Evolutionary conservation across 2,329 filamentous ascomycete genomes (phyloP).

Genomic region (Colletotrichum brevisporum): DNA sequence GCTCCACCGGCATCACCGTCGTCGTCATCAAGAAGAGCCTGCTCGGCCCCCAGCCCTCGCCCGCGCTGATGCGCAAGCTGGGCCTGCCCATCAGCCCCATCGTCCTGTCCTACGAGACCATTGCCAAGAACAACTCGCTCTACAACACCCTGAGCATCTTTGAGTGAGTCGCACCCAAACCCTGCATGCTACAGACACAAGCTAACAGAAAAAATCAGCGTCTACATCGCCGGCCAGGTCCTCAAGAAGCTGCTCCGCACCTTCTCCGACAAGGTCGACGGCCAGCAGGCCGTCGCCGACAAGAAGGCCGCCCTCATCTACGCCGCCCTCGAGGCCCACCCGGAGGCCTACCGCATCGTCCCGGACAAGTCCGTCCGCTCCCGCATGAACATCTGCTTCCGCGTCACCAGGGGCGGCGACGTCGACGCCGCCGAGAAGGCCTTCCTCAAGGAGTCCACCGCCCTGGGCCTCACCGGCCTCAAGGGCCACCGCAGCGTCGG

Average conservation of each 20-base stretch:
- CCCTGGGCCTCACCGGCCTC: slow-evolving; percentile 79
- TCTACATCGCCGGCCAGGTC: slow-evolving; percentile 92
- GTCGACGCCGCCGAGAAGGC: slow-evolving; percentile 80
- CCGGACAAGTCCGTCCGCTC: slow-evolving; percentile 83
- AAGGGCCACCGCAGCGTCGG: slow-evolving; percentile 92
- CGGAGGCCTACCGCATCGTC: slow-evolving; percentile 81
- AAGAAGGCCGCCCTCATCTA: slow-evolving; percentile 86
- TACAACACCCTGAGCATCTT: slow-evolving; percentile 98
- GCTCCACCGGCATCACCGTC: slow-evolving; percentile 87
- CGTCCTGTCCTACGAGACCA: slow-evolving; percentile 85
- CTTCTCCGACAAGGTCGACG: slow-evolving; percentile 78
- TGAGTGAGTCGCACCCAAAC: slow-evolving; percentile 64
- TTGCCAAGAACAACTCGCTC: slow-evolving; percentile 92
- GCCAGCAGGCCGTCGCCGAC: slow-evolving; percentile 80
- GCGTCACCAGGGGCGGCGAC: slow-evolving; percentile 72
- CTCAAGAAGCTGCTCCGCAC: slow-evolving; percentile 79
- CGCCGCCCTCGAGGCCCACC: slow-evolving; percentile 78
- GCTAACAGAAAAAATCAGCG: slow-evolving; percentile 60
- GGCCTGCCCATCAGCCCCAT: slow-evolving; percentile 84
- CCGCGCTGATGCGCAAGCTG: slow-evolving; percentile 79
- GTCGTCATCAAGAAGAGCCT: slow-evolving; percentile 87
- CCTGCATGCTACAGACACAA: not conserved
- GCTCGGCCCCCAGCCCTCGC: slow-evolving; percentile 80
- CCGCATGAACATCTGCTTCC: slow-evolving; percentile 96
- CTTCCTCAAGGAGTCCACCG: slow-evolving; percentile 82